Conservation (phyloP, 2,329 filamentous ascomycete genomes). For the Botryotinia convoluta region DNA sequence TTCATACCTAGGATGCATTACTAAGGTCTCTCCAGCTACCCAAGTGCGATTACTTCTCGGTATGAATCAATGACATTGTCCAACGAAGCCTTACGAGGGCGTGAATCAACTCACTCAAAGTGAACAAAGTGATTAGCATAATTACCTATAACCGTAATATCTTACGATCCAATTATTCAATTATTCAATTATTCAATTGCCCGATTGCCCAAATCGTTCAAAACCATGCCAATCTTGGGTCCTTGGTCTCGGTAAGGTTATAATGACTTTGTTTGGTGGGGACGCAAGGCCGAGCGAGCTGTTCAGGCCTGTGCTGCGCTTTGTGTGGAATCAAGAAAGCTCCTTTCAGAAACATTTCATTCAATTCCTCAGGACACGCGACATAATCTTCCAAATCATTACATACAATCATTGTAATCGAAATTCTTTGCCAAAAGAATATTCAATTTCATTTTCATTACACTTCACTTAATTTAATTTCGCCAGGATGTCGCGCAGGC, state of each 20-base stretch:
- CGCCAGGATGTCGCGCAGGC: constrained; percentile 77
- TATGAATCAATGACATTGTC: neutral
- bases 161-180: neutral
- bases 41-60: neutral
- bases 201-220: neutral
- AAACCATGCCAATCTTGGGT: neutral
- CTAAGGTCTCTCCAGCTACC: neutral
- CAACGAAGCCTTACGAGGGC: neutral
- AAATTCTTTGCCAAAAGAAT: neutral
- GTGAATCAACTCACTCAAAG: neutral
- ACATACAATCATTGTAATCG: constrained; percentile 3
- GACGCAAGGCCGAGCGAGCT: constrained; percentile 6
- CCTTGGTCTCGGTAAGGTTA: neutral
- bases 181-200: neutral
- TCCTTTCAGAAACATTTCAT: constrained; percentile 6
- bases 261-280: constrained; percentile 6
- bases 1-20: neutral
- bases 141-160: neutral
- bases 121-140: neutral
- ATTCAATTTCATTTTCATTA: neutral
- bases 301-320: constrained; percentile 13
- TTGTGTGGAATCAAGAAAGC: constrained; percentile 8
- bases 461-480: neutral
- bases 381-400: constrained; percentile 5
- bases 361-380: neutral